These are phyloP conservation scores for Mucor piriformis DNA, from an alignment of 371 early-diverging fungal species.

Conservation along the genomic window DNA sequence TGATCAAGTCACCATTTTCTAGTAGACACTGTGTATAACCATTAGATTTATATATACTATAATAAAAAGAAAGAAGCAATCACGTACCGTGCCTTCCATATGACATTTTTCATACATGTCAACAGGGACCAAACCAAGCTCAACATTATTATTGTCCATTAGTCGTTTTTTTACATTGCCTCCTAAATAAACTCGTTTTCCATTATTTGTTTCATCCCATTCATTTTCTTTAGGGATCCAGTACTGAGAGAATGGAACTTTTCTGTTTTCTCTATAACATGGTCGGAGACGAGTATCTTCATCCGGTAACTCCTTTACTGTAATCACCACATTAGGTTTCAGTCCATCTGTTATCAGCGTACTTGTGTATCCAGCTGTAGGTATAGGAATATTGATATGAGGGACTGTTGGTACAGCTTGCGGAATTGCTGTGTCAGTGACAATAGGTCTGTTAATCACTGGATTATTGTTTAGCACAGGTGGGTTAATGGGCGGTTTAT, in stretches of 20 bases:
- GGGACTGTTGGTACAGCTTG: background rate
- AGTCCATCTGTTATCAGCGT: background rate
- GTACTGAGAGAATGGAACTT: constrained; percentile 29
- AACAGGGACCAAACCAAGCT: constrained; percentile 21
- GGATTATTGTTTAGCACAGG: too few relatives aligned
- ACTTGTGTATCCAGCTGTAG: background rate
- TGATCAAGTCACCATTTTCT: constrained; percentile 34
- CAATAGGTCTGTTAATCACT: background rate
- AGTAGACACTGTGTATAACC: constrained; percentile 38
- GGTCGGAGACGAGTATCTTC: background rate
- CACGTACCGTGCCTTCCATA: constrained; percentile 47
- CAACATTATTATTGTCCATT: constrained; percentile 5
- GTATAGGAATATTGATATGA: background rate
- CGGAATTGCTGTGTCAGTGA: too few relatives aligned
- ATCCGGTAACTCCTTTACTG: background rate
- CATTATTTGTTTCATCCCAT: constrained; percentile 36
- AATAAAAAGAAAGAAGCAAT: too few relatives aligned
- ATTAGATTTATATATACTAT: too few relatives aligned
- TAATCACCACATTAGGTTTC: background rate
- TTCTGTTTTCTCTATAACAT: constrained; percentile 16
- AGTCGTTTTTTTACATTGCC: constrained; percentile 7
- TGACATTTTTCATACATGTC: constrained; percentile 30
- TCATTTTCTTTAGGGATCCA: constrained; percentile 47
- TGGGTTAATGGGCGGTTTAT: too few relatives aligned
- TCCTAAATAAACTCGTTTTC: constrained; percentile 25